phyloP scores from a whole-genome alignment of 305 asterid genomes.

The Lippia alba region DNA sequence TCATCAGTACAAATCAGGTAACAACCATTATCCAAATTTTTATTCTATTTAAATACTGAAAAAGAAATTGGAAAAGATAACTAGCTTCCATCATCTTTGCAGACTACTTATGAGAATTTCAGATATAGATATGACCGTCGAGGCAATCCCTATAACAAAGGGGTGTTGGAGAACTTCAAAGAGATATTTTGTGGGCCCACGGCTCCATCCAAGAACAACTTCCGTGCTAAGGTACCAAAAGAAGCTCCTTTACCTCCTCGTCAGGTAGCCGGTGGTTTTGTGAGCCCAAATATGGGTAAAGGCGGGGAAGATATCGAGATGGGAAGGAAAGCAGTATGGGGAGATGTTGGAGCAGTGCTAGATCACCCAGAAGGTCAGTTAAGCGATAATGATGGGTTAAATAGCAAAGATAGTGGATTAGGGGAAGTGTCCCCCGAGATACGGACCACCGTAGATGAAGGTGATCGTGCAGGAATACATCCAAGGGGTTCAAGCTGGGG shows the following conservation, averaged over 20 bases:
- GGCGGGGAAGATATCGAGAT: conserved; percentile 80
- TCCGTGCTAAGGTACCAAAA: conserved; percentile 67
- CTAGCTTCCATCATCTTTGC: conserved; percentile 38
- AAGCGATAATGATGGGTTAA: conserved; percentile 62
- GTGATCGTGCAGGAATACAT: conserved; percentile 80
- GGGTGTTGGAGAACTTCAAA: conserved; percentile 69
- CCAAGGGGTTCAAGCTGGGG: conserved; percentile 93
- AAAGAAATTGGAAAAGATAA: too few relatives aligned
- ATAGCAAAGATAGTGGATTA: conserved; percentile 53
- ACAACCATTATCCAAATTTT: conserved; percentile 6
- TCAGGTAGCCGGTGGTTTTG: conserved; percentile 78
- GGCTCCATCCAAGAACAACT: conserved; percentile 81
- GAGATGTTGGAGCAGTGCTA: conserved; percentile 64
- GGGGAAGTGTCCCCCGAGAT: conserved; percentile 76
- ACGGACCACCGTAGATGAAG: conserved; percentile 80
- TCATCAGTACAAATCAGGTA: conserved; percentile 93
- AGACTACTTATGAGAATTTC: conserved; percentile 96
- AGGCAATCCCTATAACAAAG: conserved; percentile 89
- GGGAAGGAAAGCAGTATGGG: conserved; percentile 97
- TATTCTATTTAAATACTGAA: background rate
- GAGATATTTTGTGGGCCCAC: conserved; percentile 69
- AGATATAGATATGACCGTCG: conserved; percentile 90
- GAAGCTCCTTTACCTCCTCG: conserved; percentile 64
- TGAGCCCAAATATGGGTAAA: conserved; percentile 90
- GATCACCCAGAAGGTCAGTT: conserved; percentile 68